These are phyloP conservation scores for Leishmania lainsoni DNA, from an alignment of 208 protist species.

Conservation along the genomic window DNA sequence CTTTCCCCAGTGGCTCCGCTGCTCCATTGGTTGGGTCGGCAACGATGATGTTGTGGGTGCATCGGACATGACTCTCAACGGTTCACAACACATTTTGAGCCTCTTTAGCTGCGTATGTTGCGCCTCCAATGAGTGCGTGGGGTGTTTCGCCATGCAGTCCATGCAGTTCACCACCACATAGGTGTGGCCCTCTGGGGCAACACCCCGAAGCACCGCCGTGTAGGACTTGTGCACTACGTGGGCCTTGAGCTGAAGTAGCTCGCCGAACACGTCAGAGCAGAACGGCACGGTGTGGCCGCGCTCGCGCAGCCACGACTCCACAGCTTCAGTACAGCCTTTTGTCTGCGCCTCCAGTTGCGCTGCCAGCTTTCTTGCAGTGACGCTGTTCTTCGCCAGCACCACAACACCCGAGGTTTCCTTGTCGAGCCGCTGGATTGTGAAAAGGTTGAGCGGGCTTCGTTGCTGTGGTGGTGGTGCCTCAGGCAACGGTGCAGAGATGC, in stretches of 20 bases:
- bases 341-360: conserved; percentile 60
- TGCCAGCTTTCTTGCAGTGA: conserved; percentile 41
- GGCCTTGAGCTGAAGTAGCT: conserved; percentile 19
- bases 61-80: not conserved
- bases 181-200: conserved; percentile 23
- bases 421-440: conserved; percentile 82
- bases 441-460: conserved; percentile 10
- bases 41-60: no score
- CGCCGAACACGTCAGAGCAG: conserved; percentile 32
- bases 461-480: not conserved
- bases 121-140: not conserved
- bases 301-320: conserved; percentile 20
- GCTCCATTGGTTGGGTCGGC: not conserved
- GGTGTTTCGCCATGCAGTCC: conserved; percentile 45
- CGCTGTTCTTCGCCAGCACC: conserved; percentile 35
- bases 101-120: conserved; percentile 65
- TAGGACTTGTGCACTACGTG: conserved; percentile 68
- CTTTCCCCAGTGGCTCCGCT: conserved; percentile 32
- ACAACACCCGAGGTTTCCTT: conserved; percentile 89
- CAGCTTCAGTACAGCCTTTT: conserved; percentile 13
- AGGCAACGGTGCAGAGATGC: not conserved
- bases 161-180: conserved; percentile 64
- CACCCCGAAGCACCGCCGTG: conserved; percentile 54
- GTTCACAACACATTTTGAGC: conserved; percentile 80
- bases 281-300: not conserved